A percentile compares a stretch with the other conserved stretches of the same genome.
phyloP scores from a whole-genome alignment of 331 rosid genomes.

The Erythrophleum ivorense region DNA sequence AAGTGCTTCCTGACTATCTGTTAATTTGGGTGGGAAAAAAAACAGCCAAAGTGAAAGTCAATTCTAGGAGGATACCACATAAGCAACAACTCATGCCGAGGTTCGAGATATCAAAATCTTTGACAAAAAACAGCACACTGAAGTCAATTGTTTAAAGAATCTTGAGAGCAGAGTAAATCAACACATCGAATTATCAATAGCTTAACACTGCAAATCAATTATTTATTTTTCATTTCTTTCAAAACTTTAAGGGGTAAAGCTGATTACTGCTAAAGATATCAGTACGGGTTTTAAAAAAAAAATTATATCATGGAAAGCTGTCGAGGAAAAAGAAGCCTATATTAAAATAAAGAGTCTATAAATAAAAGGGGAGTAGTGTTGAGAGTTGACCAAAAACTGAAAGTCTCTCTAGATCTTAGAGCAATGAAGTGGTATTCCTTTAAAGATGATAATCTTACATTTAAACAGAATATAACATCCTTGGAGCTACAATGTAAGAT shows the following conservation, averaged over 20 bases:
- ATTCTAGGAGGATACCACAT: not conserved
- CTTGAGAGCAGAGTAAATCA: not conserved
- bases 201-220: not conserved
- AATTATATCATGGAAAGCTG: too few relatives aligned
- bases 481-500: slow-evolving; percentile 26
- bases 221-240: not conserved
- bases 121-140: not conserved
- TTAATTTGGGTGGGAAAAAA: not conserved
- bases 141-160: not conserved
- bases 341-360: not conserved
- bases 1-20: not conserved
- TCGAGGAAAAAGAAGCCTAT: not conserved
- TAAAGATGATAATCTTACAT: slow-evolving; percentile 34
- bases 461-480: slow-evolving; percentile 2
- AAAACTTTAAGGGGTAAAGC: not conserved
- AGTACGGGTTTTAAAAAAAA: not conserved
- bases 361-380: slow-evolving; percentile 15
- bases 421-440: slow-evolving; percentile 28
- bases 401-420: slow-evolving; percentile 29
- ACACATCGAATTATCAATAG: not conserved
- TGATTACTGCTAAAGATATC: not conserved
- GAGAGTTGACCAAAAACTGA: not conserved
- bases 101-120: not conserved
- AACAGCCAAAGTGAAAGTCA: not conserved
- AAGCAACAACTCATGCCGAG: not conserved